Evolutionary conservation across 371 early-diverging fungal species (phyloP), one percentile per base, ranked within the genome.

Genomic region (Mucor mucedo): DNA sequence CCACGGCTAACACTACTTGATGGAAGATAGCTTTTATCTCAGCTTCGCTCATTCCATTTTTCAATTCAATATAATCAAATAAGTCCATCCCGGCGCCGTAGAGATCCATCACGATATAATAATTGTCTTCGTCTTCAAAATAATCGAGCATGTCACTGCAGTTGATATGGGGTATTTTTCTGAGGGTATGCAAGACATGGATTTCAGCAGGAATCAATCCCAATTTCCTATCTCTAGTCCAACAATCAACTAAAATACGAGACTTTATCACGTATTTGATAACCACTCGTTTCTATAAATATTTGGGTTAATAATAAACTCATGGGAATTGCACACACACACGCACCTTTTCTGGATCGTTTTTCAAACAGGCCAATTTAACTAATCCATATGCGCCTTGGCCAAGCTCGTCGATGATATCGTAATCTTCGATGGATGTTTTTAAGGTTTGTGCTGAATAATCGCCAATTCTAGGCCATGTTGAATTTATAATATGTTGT

Each of bases 341-440:
- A 39, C 41, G 30, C 66, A 74, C 84, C 76, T 78, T 71, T 59
- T 75, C 72, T 1, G 77, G 78, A 72, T 81, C 80, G 1, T 55
- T 57, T 63, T 63, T 71, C 9, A 59, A 42, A 53, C 73, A 71
- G 7, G 80, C 88, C 10, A 86, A 66, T 55, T 87, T 83, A 29
- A 91, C 91, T 45, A 80, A 68, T 3, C 91, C 90, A 68, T 90
- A 91, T 2, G 92, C 87, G 35, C 92, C 91, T 68, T 90, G 85
- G n/a, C 92, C 92, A 5, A 92, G 65, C 1, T 79, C 76, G 42
- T 83, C 82, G 0, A 89, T 42, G 44, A 88, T 85, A 9, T 82
- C 77, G 70, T 84, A 92, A 55, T 91, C 88, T 16, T 80, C 65
- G 45, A 89, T 86, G 5, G 47, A 52, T 13, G 69, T 70, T 4